A percentile compares a stretch with the other conserved stretches of the same genome.
phyloP scores from a whole-genome alignment of 108 stramenopile genomes.

The Fistulifera pelliculosa region DNA sequence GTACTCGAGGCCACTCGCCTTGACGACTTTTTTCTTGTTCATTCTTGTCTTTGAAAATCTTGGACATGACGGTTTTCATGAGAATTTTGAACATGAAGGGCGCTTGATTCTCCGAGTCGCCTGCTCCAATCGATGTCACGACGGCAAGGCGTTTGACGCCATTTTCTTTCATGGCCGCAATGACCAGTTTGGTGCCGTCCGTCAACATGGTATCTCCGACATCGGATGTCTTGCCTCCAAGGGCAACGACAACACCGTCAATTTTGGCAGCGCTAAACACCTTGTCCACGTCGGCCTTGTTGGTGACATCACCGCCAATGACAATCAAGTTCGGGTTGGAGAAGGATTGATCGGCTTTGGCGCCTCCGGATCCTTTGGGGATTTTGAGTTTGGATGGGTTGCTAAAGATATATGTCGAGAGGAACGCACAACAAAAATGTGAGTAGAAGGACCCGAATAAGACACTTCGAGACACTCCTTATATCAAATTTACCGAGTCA shows the following conservation, averaged over 20 bases:
- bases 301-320: slow-evolving; percentile 82
- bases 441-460: too few relatives aligned
- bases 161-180: slow-evolving; percentile 88
- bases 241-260: slow-evolving; percentile 88
- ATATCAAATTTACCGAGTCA: slow-evolving; percentile 68
- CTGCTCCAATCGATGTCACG: slow-evolving; percentile 94
- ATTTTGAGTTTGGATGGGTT: slow-evolving; percentile 72
- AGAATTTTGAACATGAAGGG: slow-evolving; percentile 90
- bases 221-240: slow-evolving; percentile 94
- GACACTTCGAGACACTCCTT: too few relatives aligned
- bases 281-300: slow-evolving; percentile 76
- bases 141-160: slow-evolving; percentile 87
- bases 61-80: slow-evolving; percentile 96
- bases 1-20: slow-evolving; percentile 80
- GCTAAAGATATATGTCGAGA: slow-evolving; percentile 3
- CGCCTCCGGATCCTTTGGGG: slow-evolving; percentile 76
- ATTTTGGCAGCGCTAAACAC: slow-evolving; percentile 65
- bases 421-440: background rate
- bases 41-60: slow-evolving; percentile 96
- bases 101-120: slow-evolving; percentile 91
- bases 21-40: slow-evolving; percentile 88
- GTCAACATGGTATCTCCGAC: slow-evolving; percentile 94
- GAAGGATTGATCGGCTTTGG: slow-evolving; percentile 62
- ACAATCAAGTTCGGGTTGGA: slow-evolving; percentile 61
- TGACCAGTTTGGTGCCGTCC: slow-evolving; percentile 85